Base-by-base conservation (phyloP, 2,329 filamentous ascomycete species). In the Pestalotiopsis sp. region DNA sequence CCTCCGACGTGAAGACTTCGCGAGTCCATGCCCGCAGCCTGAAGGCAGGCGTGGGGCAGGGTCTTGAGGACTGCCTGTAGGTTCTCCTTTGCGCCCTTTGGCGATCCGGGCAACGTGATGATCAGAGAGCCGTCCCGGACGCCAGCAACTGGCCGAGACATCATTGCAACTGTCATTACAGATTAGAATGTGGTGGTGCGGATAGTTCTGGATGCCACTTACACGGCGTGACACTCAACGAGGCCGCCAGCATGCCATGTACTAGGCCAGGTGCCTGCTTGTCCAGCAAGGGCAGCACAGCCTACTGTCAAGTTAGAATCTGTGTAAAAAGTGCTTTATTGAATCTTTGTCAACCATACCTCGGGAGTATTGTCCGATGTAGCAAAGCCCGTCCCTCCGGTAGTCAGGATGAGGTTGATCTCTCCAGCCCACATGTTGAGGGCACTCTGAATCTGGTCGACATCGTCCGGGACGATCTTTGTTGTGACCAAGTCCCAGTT, bases 21-120 rank as follows among this genome's bases (percentile, higher is more conserved):
- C 0, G 96, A 98, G 76, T 97, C 90, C 14, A 89, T 90, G 1
- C 95, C 96, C 0, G 92, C 90, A 36, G 93, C 93, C 82, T 98
- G 95, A 7, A 93, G 83, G 73, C 96, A 99, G n/a, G 96, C 96
- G 81, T 99, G 96, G 0, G 95, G 95, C 5, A 99, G 82, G n/a
- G 95, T 90, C 77, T 94, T 97, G 70, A 99, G 83, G 6, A 99
- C 86, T 1, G 95, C 91, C 76, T 96, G 90, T 0, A 99, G 87
- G 76, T 98, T 99, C 83, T 99, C 96, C 76, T 90, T 93, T 9
- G 96, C 96, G 1, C 95, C 96, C 79, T 98, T 98, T 0, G 96
- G 96, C 0, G 95, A 98, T 1, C 96, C 96, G 0, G 96, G 96
- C 3, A 99, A 84, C 0, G 96, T 99, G 70, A 98, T 82, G 27